These are phyloP conservation scores for Corymbia citriodora DNA, from an alignment of 441 rosid species.

Conservation along the genomic window DNA sequence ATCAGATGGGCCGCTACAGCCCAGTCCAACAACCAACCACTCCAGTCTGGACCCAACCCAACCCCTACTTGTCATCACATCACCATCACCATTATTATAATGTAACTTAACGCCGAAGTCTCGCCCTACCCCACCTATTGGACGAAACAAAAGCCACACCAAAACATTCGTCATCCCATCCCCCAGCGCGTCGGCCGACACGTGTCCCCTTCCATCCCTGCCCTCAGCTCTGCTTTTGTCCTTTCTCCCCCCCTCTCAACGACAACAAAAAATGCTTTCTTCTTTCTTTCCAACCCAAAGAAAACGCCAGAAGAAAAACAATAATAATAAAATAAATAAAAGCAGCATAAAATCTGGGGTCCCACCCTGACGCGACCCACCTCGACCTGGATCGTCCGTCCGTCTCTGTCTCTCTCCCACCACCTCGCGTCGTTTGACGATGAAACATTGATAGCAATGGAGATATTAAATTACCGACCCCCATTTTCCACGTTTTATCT, in stretches of 20 bases:
- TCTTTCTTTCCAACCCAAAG: not conserved
- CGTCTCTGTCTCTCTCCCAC: not conserved
- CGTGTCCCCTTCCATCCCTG: not conserved
- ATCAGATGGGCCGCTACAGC: not conserved
- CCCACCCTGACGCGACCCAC: not conserved
- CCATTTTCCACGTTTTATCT: not conserved
- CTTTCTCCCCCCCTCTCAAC: not conserved
- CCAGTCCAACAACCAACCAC: not conserved
- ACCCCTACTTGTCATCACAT: not conserved
- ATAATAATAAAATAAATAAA: not conserved
- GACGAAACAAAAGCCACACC: not conserved
- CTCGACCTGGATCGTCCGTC: too few relatives aligned
- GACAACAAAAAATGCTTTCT: not conserved
- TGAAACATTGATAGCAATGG: not conserved
- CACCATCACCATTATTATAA: not conserved
- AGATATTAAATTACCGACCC: not conserved
- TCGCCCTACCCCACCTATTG: not conserved
- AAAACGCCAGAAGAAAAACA: not conserved
- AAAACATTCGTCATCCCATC: not conserved
- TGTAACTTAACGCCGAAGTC: not conserved
- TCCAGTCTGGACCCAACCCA: not conserved
- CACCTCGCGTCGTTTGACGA: not conserved
- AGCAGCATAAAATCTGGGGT: not conserved
- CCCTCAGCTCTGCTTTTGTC: not conserved
- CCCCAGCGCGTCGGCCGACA: not conserved